phyloP scores from a whole-genome alignment of 1,284 basidiomycete genomes.

The Hymenochaete sp. region DNA sequence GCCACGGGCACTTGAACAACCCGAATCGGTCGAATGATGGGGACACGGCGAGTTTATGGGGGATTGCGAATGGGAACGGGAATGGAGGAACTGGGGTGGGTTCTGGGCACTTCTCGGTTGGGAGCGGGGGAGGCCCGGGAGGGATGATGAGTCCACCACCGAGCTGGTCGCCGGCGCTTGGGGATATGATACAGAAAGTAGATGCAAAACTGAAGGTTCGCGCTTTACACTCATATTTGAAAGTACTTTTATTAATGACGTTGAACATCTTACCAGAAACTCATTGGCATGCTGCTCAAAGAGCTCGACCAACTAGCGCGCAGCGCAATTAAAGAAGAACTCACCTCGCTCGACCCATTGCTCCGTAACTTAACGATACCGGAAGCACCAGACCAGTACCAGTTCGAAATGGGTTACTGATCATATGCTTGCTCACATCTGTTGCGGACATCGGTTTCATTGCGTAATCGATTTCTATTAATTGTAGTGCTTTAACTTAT shows the following conservation, averaged over 20 bases:
- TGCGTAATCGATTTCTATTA: too few species aligned
- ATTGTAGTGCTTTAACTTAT: too few species aligned
- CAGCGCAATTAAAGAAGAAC: conserved; percentile 70
- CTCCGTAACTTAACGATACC: conserved; percentile 43
- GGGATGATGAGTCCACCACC: conserved; percentile 43
- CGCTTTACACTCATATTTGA: conserved; percentile 14
- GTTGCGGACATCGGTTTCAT: too few species aligned
- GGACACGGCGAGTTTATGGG: conserved; percentile 51
- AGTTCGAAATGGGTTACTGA: too few species aligned
- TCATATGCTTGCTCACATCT: too few species aligned
- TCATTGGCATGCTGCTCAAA: conserved; percentile 63
- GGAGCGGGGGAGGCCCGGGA: conserved; percentile 20
- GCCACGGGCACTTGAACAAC: too few species aligned
- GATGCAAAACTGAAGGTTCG: conserved; percentile 75
- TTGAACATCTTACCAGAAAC: conserved; percentile 47
- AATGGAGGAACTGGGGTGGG: conserved; percentile 18
- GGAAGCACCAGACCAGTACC: too few species aligned
- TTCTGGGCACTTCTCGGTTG: too few species aligned
- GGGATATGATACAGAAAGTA: conserved; percentile 69
- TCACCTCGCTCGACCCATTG: conserved; percentile 69
- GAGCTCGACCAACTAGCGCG: conserved; percentile 76
- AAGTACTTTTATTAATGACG: conserved; percentile 3
- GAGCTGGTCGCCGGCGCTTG: conserved; percentile 51
- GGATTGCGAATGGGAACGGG: conserved; percentile 44
- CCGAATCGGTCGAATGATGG: conserved; percentile 30